Conservation (phyloP, 805 yeast genomes). For the Groenewaldozyma tartarivorans region DNA sequence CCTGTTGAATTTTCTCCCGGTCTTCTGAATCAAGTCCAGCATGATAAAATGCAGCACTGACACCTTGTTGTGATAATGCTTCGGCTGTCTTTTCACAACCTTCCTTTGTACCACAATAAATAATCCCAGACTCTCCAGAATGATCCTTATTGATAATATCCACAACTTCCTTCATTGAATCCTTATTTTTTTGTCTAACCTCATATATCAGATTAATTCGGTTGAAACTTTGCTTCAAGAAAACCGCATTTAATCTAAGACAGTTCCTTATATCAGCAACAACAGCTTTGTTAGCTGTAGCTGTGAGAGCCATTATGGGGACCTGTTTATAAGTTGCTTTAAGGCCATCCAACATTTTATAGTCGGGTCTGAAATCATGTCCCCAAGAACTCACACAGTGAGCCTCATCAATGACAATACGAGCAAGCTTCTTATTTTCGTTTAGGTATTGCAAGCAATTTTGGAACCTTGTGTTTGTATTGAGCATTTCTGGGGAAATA, state of each 20-base stretch:
- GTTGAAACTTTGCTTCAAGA: conserved; percentile 85
- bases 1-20: conserved; percentile 57
- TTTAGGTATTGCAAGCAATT: conserved; percentile 51
- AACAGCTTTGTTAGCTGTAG: conserved; percentile 91
- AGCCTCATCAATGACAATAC: conserved; percentile 93
- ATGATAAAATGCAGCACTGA: conserved; percentile 70
- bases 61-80: conserved; percentile 47
- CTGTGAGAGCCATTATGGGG: conserved; percentile 94
- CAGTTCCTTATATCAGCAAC: conserved; percentile 77
- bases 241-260: conserved; percentile 41
- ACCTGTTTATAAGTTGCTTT: conserved; percentile 64
- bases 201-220: conserved; percentile 77
- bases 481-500: conserved; percentile 90
- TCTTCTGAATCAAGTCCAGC: conserved; percentile 89
- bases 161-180: conserved; percentile 40
- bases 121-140: conserved; percentile 65
- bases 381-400: conserved; percentile 99
- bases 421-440: conserved; percentile 50
- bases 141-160: conserved; percentile 42
- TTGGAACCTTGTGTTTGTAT: conserved; percentile 60
- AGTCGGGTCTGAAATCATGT: conserved; percentile 95
- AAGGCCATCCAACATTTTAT: conserved; percentile 68
- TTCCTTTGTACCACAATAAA: conserved; percentile 85
- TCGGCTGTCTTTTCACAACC: conserved; percentile 77
- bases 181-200: conserved; percentile 49